Conservation (phyloP, 2,329 filamentous ascomycete genomes). For the Fragosphaeria purpurea region DNA sequence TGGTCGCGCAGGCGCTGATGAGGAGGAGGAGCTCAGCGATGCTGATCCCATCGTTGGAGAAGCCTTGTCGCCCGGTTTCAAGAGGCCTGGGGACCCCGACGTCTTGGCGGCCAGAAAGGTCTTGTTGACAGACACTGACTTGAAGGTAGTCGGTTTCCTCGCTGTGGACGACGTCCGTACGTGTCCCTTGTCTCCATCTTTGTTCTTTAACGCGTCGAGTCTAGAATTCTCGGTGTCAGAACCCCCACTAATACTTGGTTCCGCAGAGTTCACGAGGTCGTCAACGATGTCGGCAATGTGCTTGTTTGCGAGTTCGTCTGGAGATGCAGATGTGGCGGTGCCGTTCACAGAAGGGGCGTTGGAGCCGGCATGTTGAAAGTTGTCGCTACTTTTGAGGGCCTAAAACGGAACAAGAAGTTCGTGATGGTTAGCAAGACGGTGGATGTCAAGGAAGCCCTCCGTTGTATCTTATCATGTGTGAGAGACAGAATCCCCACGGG, state of each 20-base stretch:
- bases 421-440: too few relatives aligned
- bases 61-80: slow-evolving; percentile 44
- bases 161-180: slow-evolving; percentile 47
- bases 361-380: slow-evolving; percentile 37
- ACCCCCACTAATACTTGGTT: slow-evolving; percentile 61
- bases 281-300: slow-evolving; percentile 47
- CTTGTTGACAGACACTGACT: slow-evolving; percentile 76
- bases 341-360: slow-evolving; percentile 39
- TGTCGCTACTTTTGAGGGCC: slow-evolving; percentile 25
- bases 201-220: slow-evolving; percentile 41
- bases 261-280: slow-evolving; percentile 49
- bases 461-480: too few relatives aligned
- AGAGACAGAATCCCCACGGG: too few relatives aligned
- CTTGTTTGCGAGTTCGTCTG: slow-evolving; percentile 47
- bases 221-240: slow-evolving; percentile 68
- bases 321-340: slow-evolving; percentile 22
- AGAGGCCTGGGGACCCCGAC: slow-evolving; percentile 27
- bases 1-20: slow-evolving; percentile 45
- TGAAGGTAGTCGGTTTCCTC: slow-evolving; percentile 72
- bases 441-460: too few relatives aligned
- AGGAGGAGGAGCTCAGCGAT: slow-evolving; percentile 34
- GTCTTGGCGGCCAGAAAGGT: slow-evolving; percentile 70
- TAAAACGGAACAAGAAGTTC: slow-evolving; percentile 16
- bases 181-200: slow-evolving; percentile 50
- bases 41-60: slow-evolving; percentile 31